Evolutionary conservation across 2,329 filamentous ascomycete genomes (phyloP).

Genomic region (Fusarium sp.): DNA sequence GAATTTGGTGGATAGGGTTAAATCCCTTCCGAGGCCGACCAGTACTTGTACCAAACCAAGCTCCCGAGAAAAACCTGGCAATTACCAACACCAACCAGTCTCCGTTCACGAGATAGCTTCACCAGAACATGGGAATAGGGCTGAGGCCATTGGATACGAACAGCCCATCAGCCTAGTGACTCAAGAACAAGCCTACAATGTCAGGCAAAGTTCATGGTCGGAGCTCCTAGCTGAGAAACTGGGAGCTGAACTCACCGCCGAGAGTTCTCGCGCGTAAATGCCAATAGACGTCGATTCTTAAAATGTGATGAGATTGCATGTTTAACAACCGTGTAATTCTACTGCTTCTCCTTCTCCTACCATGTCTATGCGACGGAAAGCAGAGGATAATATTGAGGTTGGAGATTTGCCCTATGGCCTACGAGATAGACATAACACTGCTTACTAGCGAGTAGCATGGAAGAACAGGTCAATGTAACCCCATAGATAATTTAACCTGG

Average conservation of each 20-base stretch:
- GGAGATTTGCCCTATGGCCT: too few relatives aligned
- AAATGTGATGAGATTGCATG: too few relatives aligned
- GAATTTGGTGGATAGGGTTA: neutral
- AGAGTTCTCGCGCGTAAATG: neutral
- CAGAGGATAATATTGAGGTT: too few relatives aligned
- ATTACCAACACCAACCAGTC: neutral
- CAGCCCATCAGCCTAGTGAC: neutral
- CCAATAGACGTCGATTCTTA: too few relatives aligned
- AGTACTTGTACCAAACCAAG: neutral
- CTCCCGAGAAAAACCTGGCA: neutral
- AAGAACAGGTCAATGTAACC: too few relatives aligned
- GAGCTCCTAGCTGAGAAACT: neutral
- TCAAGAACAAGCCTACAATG: neutral
- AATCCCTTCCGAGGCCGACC: neutral
- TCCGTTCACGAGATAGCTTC: neutral
- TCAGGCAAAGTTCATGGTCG: neutral
- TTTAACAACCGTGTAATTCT: too few relatives aligned
- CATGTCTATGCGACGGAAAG: too few relatives aligned
- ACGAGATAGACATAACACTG: too few relatives aligned
- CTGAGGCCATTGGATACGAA: neutral
- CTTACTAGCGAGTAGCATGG: too few relatives aligned
- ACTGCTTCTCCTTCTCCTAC: too few relatives aligned
- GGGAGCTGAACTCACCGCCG: neutral
- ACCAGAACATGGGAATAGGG: neutral
- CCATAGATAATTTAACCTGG: too few relatives aligned